Evolutionary conservation across 768 basidiomycete genomes (phyloP), one percentile per base, ranked within the genome.

Genomic region (Suillus luteus): DNA sequence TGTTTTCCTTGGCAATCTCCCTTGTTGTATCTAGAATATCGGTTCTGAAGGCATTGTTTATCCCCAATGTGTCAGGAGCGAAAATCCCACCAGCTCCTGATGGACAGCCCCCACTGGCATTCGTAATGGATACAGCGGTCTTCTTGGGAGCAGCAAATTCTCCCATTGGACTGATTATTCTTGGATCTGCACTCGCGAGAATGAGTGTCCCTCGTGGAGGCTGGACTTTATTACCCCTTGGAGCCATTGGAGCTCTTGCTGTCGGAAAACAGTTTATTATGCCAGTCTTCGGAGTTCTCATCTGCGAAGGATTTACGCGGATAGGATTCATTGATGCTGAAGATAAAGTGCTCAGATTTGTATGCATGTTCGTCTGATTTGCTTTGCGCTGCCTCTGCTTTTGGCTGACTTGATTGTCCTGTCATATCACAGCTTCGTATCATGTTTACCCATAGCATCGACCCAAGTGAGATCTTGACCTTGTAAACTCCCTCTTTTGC

Each of bases 71-170:
- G 3, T 73, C 80, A 2, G 78, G 79, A 1, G 74, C 78, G 0
- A 66, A 75, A 44, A 85, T 83, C 61, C 80, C 81, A 3, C 55
- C 76, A 22, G 85, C 86, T 0, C 90, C 89, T 0, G 90, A 91
- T 66, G 88, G 88, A 0, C 79, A 83, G 64, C 88, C 90, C 0
- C 89, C 88, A 0, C 83, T 91, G 14, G 81, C 85, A 0, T 83
- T 91, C 65, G 49, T 90, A 41, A 68, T 87, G 61, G 85, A 89
- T 62, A 82, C 84, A 0, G 75, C 83, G 0, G 72, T 77, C 1
- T 89, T 90, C 68, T 79, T 89, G 54, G 89, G 89, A 0, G 82
- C 74, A 2, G 88, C 87, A 1, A 83, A 84, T 10, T 84, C 90
- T 0, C 89, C 89, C 0, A 67, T 90, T 1, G 88, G 86, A 2